These are phyloP conservation scores for Prunus yedoensis DNA, from an alignment of 331 rosid genomes.

Conservation along the genomic window DNA sequence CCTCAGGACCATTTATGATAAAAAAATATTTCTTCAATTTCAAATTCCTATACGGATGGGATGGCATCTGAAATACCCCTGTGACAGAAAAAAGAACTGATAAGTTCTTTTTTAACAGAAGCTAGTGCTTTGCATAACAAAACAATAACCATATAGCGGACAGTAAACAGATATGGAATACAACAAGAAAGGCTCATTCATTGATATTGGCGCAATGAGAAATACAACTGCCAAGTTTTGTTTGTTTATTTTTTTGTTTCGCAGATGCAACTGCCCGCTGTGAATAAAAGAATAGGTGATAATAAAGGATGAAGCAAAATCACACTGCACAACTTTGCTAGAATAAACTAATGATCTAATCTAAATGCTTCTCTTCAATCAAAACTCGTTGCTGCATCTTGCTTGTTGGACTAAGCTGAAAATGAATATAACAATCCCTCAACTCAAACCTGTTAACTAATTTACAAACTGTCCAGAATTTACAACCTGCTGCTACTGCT, in stretches of 20 bases:
- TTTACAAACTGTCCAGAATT: conserved; percentile 18
- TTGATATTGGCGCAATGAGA: background rate
- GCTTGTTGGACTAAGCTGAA: conserved; percentile 9
- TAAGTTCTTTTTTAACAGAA: too few species aligned
- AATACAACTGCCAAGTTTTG: too few species aligned
- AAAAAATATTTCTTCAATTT: too few species aligned
- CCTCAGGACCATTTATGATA: too few species aligned
- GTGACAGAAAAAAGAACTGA: too few species aligned
- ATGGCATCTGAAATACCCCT: too few species aligned
- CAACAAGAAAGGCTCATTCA: too few species aligned
- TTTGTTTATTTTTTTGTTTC: too few species aligned
- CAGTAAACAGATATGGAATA: too few species aligned
- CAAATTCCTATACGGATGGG: too few species aligned
- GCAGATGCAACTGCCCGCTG: background rate
- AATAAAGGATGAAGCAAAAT: background rate
- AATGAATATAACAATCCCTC: conserved; percentile 17
- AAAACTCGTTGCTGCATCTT: conserved; percentile 24
- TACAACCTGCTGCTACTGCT: background rate
- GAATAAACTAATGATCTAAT: conserved; percentile 15
- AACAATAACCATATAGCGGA: too few species aligned
- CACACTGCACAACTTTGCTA: conserved; percentile 18
- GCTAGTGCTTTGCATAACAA: too few species aligned
- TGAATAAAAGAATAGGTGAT: conserved; percentile 24
- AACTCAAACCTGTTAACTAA: conserved; percentile 17
- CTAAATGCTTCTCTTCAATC: conserved; percentile 5